Base-by-base conservation (phyloP, 164 flowering plant species). In the Cinnamomum chago region DNA sequence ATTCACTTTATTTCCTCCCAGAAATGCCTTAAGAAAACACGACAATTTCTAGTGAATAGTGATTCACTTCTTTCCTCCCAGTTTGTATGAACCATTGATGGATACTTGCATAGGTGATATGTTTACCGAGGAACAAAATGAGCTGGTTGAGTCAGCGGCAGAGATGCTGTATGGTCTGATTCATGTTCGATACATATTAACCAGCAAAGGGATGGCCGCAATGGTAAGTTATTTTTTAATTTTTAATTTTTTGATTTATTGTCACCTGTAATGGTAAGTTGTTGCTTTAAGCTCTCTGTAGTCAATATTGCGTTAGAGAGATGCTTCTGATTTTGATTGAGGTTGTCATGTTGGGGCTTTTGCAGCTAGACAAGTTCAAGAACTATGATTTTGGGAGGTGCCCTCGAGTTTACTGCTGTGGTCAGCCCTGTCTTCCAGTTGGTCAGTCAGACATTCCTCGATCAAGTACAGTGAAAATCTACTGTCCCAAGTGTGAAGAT, bases 391-490 rank as follows among this genome's bases (percentile, higher is more conserved):
- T 90, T 76, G 97, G 97, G 66, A 88, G 97, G 76, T 92, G 97
- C 84, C 97, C 97, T 9, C 81, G 97, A 81, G 97, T 92, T 73
- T 88, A 84, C 77, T 92, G 97, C 79, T 85, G 89, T 80, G 97
- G 97, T 72, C 95, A 90, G 68, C 90, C 97, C 70, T 92, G 97
- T 76, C 95, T 92, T 80, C 95, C 97, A 1, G 90, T 92, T 73
- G 97, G 94, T 65, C 90, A 89, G 76, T 89, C 92, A 35, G 97
- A 92, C 76, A 83, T 88, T 81, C 95, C 97, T n/a, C 86, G 97
- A 64, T 83, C 92, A 62, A 88, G 95, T 84, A 90, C 97, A 5
- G 93, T 92, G 58, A 92, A 90, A 76, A 87, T 90, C 52, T 92
- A 85, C 81, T 92, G 97, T 77, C 95, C 97, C 65, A 90, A 82